Percentiles rank a stretch among this genome's conserved stretches.
These are phyloP conservation scores for Backusella sp. DNA, from an alignment of 192 early-diverging fungal species.

Conservation along the genomic window DNA sequence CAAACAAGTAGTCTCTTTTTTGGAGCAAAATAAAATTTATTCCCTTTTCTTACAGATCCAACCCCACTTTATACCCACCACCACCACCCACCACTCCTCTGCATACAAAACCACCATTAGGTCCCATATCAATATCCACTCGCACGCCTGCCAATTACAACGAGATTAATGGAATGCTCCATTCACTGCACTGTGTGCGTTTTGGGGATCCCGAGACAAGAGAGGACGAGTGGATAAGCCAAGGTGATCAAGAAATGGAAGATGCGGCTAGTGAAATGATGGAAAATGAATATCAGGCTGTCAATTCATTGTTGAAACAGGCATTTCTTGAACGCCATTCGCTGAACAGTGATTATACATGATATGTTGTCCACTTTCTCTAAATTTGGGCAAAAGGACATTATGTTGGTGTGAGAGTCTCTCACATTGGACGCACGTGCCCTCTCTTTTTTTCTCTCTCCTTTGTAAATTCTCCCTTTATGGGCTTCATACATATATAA, in stretches of 20 bases:
- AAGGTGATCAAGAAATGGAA: neutral
- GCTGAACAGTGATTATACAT: neutral
- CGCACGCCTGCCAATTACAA: slow-evolving; percentile 1
- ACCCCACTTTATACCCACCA: neutral
- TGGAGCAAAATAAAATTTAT: neutral
- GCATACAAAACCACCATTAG: neutral
- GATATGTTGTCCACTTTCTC: neutral
- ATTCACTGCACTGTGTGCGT: slow-evolving; percentile 18
- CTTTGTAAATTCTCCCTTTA: neutral
- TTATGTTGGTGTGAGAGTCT: neutral
- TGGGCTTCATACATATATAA: neutral
- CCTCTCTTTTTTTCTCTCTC: neutral
- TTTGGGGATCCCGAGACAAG: slow-evolving; percentile 24
- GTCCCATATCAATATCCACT: slow-evolving; percentile 10
- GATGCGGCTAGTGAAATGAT: neutral
- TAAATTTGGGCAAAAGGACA: neutral
- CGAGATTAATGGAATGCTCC: slow-evolving; percentile 26
- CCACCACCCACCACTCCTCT: neutral
- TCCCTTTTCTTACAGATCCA: neutral
- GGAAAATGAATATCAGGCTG: slow-evolving; percentile 1
- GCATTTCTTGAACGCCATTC: slow-evolving; percentile 23
- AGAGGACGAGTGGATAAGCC: slow-evolving; percentile 22
- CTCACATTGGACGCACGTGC: neutral
- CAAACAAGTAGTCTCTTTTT: neutral
- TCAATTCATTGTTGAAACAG: slow-evolving; percentile 27